Evolutionary conservation across 2,329 filamentous ascomycete species (phyloP).

Genomic region (Leptosphaerulina australis): DNA sequence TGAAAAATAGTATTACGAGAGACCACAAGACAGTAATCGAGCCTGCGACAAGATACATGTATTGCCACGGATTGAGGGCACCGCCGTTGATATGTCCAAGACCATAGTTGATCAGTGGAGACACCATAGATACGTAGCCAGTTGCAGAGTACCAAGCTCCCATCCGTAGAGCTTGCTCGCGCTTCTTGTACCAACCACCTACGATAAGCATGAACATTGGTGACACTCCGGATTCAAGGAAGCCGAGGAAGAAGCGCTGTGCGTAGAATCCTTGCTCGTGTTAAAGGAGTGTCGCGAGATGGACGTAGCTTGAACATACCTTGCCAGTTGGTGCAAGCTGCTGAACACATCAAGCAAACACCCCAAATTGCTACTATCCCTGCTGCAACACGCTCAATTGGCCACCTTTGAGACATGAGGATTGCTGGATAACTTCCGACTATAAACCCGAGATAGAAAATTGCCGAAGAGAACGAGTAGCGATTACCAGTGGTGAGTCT

Average conservation of each 20-base stretch:
- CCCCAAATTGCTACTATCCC: constrained; percentile 53
- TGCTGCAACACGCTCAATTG: constrained; percentile 56
- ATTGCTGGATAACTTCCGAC: constrained; percentile 56
- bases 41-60: constrained; percentile 44
- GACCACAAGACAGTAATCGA: constrained; percentile 36
- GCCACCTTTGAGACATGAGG: constrained; percentile 53
- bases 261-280: constrained; percentile 50
- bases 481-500: constrained; percentile 47
- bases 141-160: constrained; percentile 69
- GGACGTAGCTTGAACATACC: background rate
- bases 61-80: constrained; percentile 33
- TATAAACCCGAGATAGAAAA: constrained; percentile 58
- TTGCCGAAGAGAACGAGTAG: constrained; percentile 53
- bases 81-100: constrained; percentile 39
- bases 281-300: background rate
- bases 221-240: constrained; percentile 61
- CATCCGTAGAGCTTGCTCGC: constrained; percentile 66
- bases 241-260: constrained; percentile 60
- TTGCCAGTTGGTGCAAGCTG: constrained; percentile 55
- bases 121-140: constrained; percentile 40
- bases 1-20: constrained; percentile 44
- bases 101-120: constrained; percentile 40
- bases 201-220: constrained; percentile 55
- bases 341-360: constrained; percentile 43
- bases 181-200: constrained; percentile 57